Base-by-base conservation (phyloP, 331 rosid species). In the Arachis monticola region DNA sequence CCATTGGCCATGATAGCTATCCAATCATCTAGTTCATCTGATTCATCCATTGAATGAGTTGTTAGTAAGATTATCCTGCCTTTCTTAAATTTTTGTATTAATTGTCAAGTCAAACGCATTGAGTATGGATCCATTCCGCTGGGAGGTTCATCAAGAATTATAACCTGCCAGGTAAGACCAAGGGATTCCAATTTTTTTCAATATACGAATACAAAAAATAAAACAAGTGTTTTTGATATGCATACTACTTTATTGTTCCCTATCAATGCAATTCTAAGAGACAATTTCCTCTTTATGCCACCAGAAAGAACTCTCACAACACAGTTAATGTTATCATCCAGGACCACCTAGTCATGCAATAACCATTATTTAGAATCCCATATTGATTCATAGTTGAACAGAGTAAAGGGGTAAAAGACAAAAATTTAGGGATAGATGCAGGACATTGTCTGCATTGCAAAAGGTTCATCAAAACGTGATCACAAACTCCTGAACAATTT, bases 91-190 rank as follows among this genome's bases (percentile, higher is more conserved):
- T 90, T 91, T 82, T 93, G 91, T 64, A 93, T 93, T 71, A 93
- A 83, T 75, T 93, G 98, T 97, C 98, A 91, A 56, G 98, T 91
- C 91, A 91, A 84, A 60, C 96, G 97, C 98, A 90, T 93, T 4
- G 98, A 93, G 82, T 93, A 93, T 55, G 98, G 98, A 86, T 93
- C 98, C 98, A 93, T 93, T 87, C 98, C 98, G 84, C 98, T 91
- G 27, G 98, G 91, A 57, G 98, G 98, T 86, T 93, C 98, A 77
- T 93, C 98, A 58, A 93, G 97, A 79, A 93, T 69, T 52, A 93
- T 83, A 81, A 93, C 97, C 98, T 93, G 88, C 66, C 76, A 78
- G 40, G 17, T 60, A 45, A 87, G 65, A 69, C 62, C 47, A 67
- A 75, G 75, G 69, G 6, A 64, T 80, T 75, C 46, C 2, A 62